Conservation (phyloP, 345 rosid species). For the Adansonia digitata region DNA sequence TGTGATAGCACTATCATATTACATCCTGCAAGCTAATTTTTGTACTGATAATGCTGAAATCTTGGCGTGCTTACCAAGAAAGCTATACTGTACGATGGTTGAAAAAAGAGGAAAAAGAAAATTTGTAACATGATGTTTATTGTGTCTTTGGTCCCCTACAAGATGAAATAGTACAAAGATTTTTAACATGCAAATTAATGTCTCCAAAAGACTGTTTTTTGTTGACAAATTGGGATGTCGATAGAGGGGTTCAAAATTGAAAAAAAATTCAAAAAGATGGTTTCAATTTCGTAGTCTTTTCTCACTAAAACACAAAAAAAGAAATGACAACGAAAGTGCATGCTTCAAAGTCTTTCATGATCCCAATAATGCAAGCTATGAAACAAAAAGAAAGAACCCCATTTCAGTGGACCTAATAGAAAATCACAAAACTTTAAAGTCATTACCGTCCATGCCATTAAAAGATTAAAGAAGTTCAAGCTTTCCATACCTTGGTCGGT, state of each 20-base stretch:
- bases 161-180: background rate
- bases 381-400: background rate
- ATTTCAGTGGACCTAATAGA: background rate
- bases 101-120: too few species aligned
- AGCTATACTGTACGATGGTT: background rate
- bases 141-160: background rate
- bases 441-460: background rate
- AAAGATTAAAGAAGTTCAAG: background rate
- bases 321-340: background rate
- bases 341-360: background rate
- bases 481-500: background rate
- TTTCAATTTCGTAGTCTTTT: background rate
- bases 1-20: background rate
- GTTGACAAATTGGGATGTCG: background rate
- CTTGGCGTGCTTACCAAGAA: background rate
- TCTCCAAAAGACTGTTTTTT: background rate
- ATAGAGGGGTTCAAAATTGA: background rate
- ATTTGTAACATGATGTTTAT: background rate
- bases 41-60: background rate
- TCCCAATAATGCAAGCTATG: slow-evolving; percentile 2
- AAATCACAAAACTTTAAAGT: background rate
- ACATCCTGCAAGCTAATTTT: background rate
- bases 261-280: background rate
- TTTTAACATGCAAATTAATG: background rate
- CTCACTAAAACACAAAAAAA: background rate